Base-by-base conservation (phyloP, 163 green algal species). In the Prototheca cutis region DNA sequence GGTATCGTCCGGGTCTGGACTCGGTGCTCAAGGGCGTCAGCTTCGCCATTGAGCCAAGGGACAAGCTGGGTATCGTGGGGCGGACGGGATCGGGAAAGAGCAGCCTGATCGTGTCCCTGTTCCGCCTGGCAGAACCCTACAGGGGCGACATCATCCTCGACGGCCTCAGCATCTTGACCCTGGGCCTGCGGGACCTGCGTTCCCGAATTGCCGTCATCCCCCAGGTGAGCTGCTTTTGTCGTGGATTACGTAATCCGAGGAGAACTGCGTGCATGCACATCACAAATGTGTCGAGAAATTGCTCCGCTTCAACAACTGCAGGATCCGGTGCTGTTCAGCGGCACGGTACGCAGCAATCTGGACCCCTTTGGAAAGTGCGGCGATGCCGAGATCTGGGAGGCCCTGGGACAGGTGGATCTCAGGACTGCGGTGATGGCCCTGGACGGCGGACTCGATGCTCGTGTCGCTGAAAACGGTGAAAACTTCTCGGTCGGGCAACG, bases 21-120 rank as follows among this genome's bases (percentile, higher is more conserved):
- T 83, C 87, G 2, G 87, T 96, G 29, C 78, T 98, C 2, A 79
- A 77, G 8, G 70, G 77, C 4, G 67, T 84, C 7, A 63, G 55
- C 6, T 76, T 84, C 18, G 19, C 10, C 10, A 52, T 84, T n/a
- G 10, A 23, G 3, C 36, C 77, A 4, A 71, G 67, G 5, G 63
- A 67, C 17, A 74, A 76, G 52, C 62, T 86, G 29, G 88, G 88
- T 57, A 81, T 96, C n/a, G 90, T 82, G 36, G 89, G 89, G 15
- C 79, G 88, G 29, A 94, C 87, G 32, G 91, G 91, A 27, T 88
- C 80, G 55, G 91, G 91, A 39, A 98, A 98, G 77, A 85, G 62
- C 51, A 94, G 87, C 2, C 77, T 98, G 21, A 91, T 97, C 63
- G 79, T 91, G 52, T 73, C 85, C 33, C 77, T 99, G 39, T 97